A percentile compares a stretch with the other conserved stretches of the same genome.
Conservation (phyloP, 257 asterid genomes). For the Penstemon eatonii region DNA sequence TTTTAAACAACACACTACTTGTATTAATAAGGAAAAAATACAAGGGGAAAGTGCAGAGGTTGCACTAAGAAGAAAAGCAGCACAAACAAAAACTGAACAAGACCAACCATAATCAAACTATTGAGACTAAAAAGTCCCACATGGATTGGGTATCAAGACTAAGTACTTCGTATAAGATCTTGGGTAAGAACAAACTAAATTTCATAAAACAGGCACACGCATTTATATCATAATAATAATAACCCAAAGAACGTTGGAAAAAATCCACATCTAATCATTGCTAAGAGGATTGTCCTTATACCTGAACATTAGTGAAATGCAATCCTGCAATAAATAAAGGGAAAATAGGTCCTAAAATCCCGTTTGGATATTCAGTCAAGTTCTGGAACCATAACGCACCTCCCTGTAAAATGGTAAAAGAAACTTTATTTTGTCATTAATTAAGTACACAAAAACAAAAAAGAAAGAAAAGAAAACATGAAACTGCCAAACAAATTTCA, state of each 20-base stretch:
- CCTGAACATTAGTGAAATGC: constrained; percentile 78
- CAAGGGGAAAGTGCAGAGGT: no score
- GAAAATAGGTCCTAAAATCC: constrained; percentile 69
- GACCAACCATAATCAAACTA: no score
- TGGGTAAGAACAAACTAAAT: not conserved
- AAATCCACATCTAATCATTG: constrained; percentile 12
- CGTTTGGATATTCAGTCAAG: constrained; percentile 75
- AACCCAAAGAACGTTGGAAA: not conserved
- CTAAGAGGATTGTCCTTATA: constrained; percentile 35
- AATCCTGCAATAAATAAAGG: constrained; percentile 73
- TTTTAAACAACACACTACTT: no score
- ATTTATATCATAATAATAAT: not conserved
- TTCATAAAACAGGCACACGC: not conserved
- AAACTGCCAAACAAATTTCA: constrained; percentile 16
- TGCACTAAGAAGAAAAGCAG: no score
- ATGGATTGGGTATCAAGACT: no score
- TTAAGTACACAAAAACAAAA: constrained; percentile 10
- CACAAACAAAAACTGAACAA: no score
- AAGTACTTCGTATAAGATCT: no score
- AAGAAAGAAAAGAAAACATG: not conserved
- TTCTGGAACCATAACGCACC: constrained; percentile 89
- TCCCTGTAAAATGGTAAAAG: constrained; percentile 55
- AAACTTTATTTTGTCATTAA: constrained; percentile 22
- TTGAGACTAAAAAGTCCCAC: no score
- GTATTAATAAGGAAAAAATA: no score